Base-by-base conservation (phyloP, 2,329 filamentous ascomycete species). In the Aspergillus udagawae region DNA sequence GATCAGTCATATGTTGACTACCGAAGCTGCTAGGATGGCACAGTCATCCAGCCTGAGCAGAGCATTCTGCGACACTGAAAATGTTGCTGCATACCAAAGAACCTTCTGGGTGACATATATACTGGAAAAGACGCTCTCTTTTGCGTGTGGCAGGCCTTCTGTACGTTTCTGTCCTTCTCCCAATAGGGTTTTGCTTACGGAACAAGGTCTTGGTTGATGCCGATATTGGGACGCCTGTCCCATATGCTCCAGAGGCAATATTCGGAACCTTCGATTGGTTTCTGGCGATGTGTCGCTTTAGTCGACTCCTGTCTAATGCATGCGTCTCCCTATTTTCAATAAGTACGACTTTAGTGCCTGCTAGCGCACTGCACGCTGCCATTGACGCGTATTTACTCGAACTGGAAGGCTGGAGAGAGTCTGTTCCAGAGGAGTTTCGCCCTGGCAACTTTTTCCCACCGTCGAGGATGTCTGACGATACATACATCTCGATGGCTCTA, bases 61-160 rank as follows among this genome's bases (percentile, higher is more conserved):
- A 48, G 56, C 63, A 3, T 52, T 59, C 27, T 25, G 25, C 25
- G 57, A 53, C 45, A 54, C 52, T 23, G 58, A 49, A 14, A 59
- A 65, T 14, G 54, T 60, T 42, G 49, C 60, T 58, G 35, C 56
- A 25, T 56, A 58, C 12, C 61, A 67, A 28, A 62, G 66, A 44
- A 70, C 70, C 0, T 79, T 78, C 52, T 79, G 75, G 75, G 71
- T 75, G 0, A 65, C 77, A 17, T 78, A 77, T 52, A 63, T 63
- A 9, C 44, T 78, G 20, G 76, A 79, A 49, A 77, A 78, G 51
- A 64, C 66, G 7, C 57, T 60, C 0, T 69, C 62, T 29, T 75
- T 77, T 51, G 65, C 67, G 32, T 61, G 59, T 6, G 63, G 69
- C 4, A 66, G 61, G 23, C 66, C 61, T 50, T 76, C 75, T 12